Evolutionary conservation across 352 stramenopile species (phyloP).

Genomic region (Phytophthora hibernalis): DNA sequence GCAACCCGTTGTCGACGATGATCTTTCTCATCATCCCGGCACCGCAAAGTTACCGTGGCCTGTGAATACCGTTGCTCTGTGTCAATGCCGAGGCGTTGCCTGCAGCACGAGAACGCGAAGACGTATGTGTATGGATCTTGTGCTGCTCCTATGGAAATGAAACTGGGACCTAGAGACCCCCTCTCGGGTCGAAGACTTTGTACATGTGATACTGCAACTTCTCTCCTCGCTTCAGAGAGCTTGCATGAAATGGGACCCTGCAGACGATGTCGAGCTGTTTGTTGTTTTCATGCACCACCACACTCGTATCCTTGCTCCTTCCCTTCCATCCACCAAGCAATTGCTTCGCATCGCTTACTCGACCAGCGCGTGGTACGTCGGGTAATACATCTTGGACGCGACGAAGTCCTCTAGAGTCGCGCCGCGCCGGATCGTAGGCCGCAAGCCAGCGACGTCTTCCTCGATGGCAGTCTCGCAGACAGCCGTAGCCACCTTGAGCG

Average conservation of each 20-base stretch:
- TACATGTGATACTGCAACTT: conserved; percentile 29
- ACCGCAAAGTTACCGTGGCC: conserved; percentile 10
- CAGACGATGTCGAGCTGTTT: conserved; percentile 15
- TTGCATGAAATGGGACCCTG: conserved; percentile 11
- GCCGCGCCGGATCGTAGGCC: conserved; percentile 70
- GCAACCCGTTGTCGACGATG: conserved; percentile 12
- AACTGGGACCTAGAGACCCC: conserved; percentile 13
- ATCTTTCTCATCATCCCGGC: conserved; percentile 6
- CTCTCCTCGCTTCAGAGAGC: conserved; percentile 29
- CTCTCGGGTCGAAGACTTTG: conserved; percentile 20
- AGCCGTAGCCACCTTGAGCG: conserved; percentile 92
- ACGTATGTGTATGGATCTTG: conserved; percentile 27
- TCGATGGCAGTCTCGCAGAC: conserved; percentile 92
- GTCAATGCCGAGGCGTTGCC: conserved; percentile 18
- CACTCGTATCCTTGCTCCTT: conserved; percentile 23
- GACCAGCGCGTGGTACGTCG: conserved; percentile 93
- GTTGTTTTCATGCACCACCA: conserved; percentile 21
- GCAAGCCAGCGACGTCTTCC: conserved; percentile 87
- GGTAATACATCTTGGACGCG: conserved; percentile 95
- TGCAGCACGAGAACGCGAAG: conserved; percentile 23
- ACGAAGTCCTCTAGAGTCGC: conserved; percentile 91
- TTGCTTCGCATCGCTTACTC: conserved; percentile 53
- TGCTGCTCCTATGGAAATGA: conserved; percentile 23
- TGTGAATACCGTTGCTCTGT: conserved; percentile 9
- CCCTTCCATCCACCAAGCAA: conserved; percentile 17